Evolutionary conservation across 352 stramenopile species (phyloP), one percentile per base, ranked within the genome.

Genomic region (Salisapilia sapeloensis): DNA sequence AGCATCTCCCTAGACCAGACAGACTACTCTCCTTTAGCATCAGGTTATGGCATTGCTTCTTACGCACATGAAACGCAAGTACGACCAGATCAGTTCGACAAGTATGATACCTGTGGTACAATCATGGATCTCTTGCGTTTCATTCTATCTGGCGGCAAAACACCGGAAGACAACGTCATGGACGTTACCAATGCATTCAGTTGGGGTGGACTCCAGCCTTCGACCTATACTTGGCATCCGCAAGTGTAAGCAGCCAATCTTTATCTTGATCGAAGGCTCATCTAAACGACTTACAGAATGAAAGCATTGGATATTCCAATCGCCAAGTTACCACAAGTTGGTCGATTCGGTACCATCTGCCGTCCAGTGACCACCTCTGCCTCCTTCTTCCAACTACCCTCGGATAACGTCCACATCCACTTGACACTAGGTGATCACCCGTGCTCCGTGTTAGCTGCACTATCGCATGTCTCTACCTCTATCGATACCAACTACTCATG

Each of bases 51-150:
- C 1, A 38, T 89, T 6, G 70, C 70, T 9, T 74, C 69, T 0
- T 89, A 61, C 33, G 61, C 66, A 7, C 50, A 85, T 29, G 60
- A 56, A 7, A 27, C 85, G 24, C 33, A 51, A 22, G 38, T 56
- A 15, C 42, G 51, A 0, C 41, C 60, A 1, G 41, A 41, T 2
- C 40, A 38, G 2, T 38, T 89, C 0, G 36, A 56, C 10, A 46
- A 40, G 0, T 84, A 70, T 41, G 74, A 89, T 16, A 52, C 56
- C 4, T 89, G 69, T 24, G 74, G 74, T 13, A 89, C 70, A 4
- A 85, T 89, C 39, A 65, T 80, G 31, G 74, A 89, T 39, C 53
- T 89, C 2, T 41, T 89, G 2, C 58, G 61, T 29, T 86, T 85
- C 39, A 30, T 75, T 18, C 42, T 89, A n/a, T 80, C 63, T 14